Evolutionary conservation across 352 stramenopile species (phyloP).

Genomic region (Globisporangium iwayamae): DNA sequence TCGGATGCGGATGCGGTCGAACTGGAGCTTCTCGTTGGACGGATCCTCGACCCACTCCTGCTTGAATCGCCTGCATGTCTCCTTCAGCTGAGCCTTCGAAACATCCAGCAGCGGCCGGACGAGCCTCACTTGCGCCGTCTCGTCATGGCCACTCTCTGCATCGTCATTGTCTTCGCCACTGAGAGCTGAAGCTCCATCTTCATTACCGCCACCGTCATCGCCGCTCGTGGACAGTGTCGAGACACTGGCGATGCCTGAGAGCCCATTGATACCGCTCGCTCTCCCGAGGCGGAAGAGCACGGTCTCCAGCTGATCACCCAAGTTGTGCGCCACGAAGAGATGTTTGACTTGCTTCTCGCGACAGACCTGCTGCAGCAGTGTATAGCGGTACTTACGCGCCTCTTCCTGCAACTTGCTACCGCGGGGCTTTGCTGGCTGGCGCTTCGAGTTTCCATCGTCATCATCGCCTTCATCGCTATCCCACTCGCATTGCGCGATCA

Average conservation of each 20-base stretch:
- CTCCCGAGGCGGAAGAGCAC: slow-evolving; percentile 74
- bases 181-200: not conserved
- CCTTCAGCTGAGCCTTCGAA: slow-evolving; percentile 55
- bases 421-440: slow-evolving; percentile 28
- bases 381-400: slow-evolving; percentile 65
- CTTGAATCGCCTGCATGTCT: slow-evolving; percentile 65
- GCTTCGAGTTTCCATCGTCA: not conserved
- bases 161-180: slow-evolving; percentile 3
- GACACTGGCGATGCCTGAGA: slow-evolving; percentile 55
- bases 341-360: slow-evolving; percentile 43
- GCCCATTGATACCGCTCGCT: slow-evolving; percentile 69
- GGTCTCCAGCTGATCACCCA: slow-evolving; percentile 79
- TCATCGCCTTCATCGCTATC: slow-evolving; percentile 10
- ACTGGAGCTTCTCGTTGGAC: slow-evolving; percentile 71
- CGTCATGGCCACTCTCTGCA: not conserved
- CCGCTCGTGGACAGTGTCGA: slow-evolving; percentile 23
- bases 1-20: slow-evolving; percentile 80
- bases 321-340: slow-evolving; percentile 79
- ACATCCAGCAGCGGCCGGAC: slow-evolving; percentile 62
- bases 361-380: slow-evolving; percentile 53
- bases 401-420: slow-evolving; percentile 77
- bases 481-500: slow-evolving; percentile 60
- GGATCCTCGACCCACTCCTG: slow-evolving; percentile 83
- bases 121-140: slow-evolving; percentile 22
- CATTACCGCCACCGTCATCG: not conserved